Base-by-base conservation (phyloP, 257 asterid species). In the Mitragyna speciosa region DNA sequence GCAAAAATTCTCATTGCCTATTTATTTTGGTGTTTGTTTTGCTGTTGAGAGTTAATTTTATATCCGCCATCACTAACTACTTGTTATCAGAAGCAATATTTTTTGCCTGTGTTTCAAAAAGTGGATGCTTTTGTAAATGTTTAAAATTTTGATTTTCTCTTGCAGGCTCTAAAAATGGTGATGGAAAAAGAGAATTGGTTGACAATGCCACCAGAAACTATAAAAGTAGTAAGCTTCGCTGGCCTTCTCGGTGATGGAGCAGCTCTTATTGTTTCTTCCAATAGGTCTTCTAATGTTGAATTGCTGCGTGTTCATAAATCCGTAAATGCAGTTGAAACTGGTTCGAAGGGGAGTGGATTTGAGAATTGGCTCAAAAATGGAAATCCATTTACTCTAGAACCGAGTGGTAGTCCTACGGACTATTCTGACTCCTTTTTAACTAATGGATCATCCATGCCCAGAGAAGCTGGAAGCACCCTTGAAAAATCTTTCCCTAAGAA, bases 191-290 rank as follows among this genome's bases (percentile, higher is more conserved):
- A 96, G 90, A 91, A 54, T 89, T 96, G 99, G 99, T 92, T 89
- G 85, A 84, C 89, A 84, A 81, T 96, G 90, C 98, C 99, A 7
- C 89, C 93, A 17, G 97, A 96, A 70, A 91, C 97, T 73, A 84
- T 91, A 86, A 91, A 91, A 88, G 97, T 89, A 77, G 88, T 94
- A 85, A 94, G 96, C 89, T 96, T 96, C 72, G 91, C 99, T 3
- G 98, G 98, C 75, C 89, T 96, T 85, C 87, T 96, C 68, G 99
- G 99, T 80, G 99, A 96, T 89, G 99, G 99, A 81, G 99, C 98
- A 77, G 97, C 99, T 77, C 90, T 96, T 81, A 91, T 94, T 80
- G 92, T 83, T 83, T 87, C 97, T 79, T 88, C 97, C 54, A 87
- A 81, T 82, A 85, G 78, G 77, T 86, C 95, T 82, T 88, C 88